Evolutionary conservation across 2,329 filamentous ascomycete species (phyloP), one percentile per base, ranked within the genome.

Genomic region (Blastomyces parvus): DNA sequence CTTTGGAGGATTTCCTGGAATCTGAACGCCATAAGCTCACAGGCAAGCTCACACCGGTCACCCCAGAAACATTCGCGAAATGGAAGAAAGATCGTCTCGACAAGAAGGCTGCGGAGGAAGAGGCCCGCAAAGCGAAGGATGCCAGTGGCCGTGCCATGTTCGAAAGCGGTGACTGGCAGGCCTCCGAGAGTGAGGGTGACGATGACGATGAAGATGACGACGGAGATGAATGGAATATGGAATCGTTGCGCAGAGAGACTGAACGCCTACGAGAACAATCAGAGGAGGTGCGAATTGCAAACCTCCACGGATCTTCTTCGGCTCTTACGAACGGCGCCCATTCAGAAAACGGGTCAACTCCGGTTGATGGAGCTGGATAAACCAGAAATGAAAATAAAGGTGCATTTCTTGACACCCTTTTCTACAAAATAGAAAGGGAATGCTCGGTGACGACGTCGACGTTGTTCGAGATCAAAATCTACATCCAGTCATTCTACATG

Each of bases 1-100:
- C 94, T 0, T 83, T 99, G 57, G 94, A 99, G 80, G 94, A 99
- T 75, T 99, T 97, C 82, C 80, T 99, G 62, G 94, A 99, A 77
- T 93, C 89, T 0, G 93, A 99, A 80, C 86, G 94, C 69, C 91
- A 97, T 80, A 97, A 97, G 78, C 85, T 99, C 60, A 92, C 88
- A 0, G 94, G 93, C 63, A 91, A 83, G 0, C 82, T 97, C 60
- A 99, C 95, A 1, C 95, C 95, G 5, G 95, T 99, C 66, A 99
- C 90, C 0, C 88, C 88, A 2, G 94, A 99, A 74, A 83, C 86
- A 0, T 99, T 99, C 73, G 91, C 91, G 66, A 94, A 94, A 73
- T 99, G 94, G 94, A 99, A 99, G 83, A 88, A 92, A 79, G 89
- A 96, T 61, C 88, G 94, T 55, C 74, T 97, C 69, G 86, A 91